A percentile compares a stretch with the other conserved stretches of the same genome.
Conservation (phyloP, 371 early-diverging fungal species). For the Mucor saturninus region DNA sequence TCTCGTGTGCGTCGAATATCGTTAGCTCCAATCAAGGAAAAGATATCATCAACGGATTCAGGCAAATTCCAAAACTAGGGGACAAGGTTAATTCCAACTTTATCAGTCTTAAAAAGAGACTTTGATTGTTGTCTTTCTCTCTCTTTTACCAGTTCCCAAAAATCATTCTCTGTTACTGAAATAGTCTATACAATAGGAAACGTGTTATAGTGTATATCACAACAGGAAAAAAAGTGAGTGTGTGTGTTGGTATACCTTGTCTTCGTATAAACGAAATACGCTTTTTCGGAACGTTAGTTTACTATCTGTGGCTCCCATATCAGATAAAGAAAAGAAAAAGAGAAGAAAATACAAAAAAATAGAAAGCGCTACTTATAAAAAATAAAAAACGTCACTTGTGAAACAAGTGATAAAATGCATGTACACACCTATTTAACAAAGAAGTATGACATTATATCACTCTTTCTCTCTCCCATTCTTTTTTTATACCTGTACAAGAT, state of each 20-base stretch:
- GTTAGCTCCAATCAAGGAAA: constrained; percentile 80
- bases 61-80: constrained; percentile 79
- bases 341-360: constrained; percentile 6
- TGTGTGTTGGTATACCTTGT: constrained; percentile 55
- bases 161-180: constrained; percentile 69
- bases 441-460: too few species aligned
- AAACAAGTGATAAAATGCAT: neutral
- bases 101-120: neutral
- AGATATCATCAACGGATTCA: constrained; percentile 84
- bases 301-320: constrained; percentile 88
- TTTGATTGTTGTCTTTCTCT: too few species aligned
- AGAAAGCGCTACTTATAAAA: neutral
- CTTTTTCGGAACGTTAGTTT: constrained; percentile 89
- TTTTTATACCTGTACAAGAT: neutral
- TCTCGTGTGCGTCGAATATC: constrained; percentile 83
- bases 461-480: constrained; percentile 5
- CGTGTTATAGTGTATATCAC: too few species aligned
- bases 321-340: constrained; percentile 3
- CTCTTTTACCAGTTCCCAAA: constrained; percentile 58
- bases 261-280: constrained; percentile 82
- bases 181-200: constrained; percentile 52
- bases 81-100: neutral
- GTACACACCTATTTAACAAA: neutral
- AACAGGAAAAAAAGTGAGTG: too few species aligned
- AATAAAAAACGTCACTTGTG: constrained; percentile 9